Percentiles rank a stretch among this genome's conserved stretches.
These are phyloP conservation scores for Lentinula boryana DNA, from an alignment of 768 basidiomycete genomes.

Conservation along the genomic window DNA sequence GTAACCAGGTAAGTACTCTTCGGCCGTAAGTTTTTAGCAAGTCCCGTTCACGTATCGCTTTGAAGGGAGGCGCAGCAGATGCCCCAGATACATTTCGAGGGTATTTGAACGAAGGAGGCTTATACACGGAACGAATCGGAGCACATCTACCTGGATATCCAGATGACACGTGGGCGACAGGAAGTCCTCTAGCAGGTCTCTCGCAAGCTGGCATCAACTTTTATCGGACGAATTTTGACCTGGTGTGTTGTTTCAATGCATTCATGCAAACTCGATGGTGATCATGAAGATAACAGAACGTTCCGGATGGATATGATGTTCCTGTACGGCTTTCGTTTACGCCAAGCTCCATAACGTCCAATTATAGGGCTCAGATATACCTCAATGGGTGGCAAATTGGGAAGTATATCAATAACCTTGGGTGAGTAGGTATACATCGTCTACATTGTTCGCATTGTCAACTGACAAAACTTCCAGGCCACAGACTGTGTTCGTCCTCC, in stretches of 20 bases:
- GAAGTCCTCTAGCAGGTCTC: conserved; percentile 25
- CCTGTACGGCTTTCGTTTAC: conserved; percentile 41
- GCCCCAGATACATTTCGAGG: conserved; percentile 40
- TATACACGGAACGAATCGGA: conserved; percentile 42
- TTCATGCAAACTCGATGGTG: not conserved
- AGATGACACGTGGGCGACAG: conserved; percentile 30
- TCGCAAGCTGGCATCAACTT: conserved; percentile 37
- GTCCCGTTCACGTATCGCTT: not conserved
- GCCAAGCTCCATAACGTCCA: conserved; percentile 36
- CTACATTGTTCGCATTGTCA: not conserved
- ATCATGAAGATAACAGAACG: conserved; percentile 16
- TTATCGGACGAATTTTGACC: conserved; percentile 34
- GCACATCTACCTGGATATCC: conserved; percentile 45
- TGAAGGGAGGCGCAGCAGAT: conserved; percentile 31
- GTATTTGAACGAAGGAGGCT: conserved; percentile 46
- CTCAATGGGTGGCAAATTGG: conserved; percentile 50
- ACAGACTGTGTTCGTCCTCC: conserved; percentile 44
- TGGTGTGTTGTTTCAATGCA: conserved; percentile 19
- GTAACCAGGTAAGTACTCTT: conserved; percentile 26
- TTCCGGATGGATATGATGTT: conserved; percentile 35
- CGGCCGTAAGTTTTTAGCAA: not conserved
- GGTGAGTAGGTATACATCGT: conserved; percentile 22
- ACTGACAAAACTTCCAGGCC: conserved; percentile 19
- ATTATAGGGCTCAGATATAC: conserved; percentile 44
- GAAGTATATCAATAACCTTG: conserved; percentile 47